These are phyloP conservation scores for Boletus patriciae DNA, from an alignment of 768 basidiomycete species.

Conservation along the genomic window DNA sequence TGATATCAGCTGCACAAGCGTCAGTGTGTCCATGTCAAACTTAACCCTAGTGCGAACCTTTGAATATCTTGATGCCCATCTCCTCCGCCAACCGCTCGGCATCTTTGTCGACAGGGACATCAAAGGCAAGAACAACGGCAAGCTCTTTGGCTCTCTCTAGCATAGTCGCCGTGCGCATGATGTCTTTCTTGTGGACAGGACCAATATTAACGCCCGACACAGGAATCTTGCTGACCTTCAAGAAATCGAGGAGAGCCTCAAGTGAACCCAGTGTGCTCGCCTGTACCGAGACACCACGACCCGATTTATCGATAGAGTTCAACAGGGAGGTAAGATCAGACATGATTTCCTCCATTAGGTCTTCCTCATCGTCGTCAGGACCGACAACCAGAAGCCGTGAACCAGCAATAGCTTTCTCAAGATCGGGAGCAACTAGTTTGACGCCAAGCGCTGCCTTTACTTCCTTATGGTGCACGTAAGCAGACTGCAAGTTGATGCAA, in stretches of 20 bases:
- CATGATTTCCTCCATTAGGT: slow-evolving; percentile 94
- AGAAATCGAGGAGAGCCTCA: slow-evolving; percentile 94
- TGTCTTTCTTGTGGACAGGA: slow-evolving; percentile 92
- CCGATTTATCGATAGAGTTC: slow-evolving; percentile 90
- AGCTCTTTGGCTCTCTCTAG: slow-evolving; percentile 94
- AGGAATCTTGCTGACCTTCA: slow-evolving; percentile 93
- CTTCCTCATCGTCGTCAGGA: slow-evolving; percentile 96
- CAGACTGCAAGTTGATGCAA: slow-evolving; percentile 53
- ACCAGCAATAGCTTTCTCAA: slow-evolving; percentile 98
- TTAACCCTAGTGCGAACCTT: slow-evolving; percentile 56
- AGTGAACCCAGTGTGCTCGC: slow-evolving; percentile 96
- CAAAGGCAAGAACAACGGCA: slow-evolving; percentile 94
- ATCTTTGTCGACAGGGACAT: slow-evolving; percentile 92
- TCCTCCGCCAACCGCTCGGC: slow-evolving; percentile 91
- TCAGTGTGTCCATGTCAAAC: not conserved
- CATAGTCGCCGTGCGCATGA: slow-evolving; percentile 92
- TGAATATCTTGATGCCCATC: slow-evolving; percentile 92
- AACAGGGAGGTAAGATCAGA: slow-evolving; percentile 86
- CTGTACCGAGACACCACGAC: slow-evolving; percentile 97
- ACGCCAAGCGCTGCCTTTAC: slow-evolving; percentile 97
- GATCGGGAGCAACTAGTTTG: slow-evolving; percentile 91
- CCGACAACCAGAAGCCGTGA: slow-evolving; percentile 90
- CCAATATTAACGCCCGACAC: slow-evolving; percentile 98
- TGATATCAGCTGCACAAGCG: slow-evolving; percentile 78
- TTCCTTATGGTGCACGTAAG: slow-evolving; percentile 95